Evolutionary conservation across 2,329 filamentous ascomycete genomes (phyloP).

Genomic region (Fusarium acutatum): DNA sequence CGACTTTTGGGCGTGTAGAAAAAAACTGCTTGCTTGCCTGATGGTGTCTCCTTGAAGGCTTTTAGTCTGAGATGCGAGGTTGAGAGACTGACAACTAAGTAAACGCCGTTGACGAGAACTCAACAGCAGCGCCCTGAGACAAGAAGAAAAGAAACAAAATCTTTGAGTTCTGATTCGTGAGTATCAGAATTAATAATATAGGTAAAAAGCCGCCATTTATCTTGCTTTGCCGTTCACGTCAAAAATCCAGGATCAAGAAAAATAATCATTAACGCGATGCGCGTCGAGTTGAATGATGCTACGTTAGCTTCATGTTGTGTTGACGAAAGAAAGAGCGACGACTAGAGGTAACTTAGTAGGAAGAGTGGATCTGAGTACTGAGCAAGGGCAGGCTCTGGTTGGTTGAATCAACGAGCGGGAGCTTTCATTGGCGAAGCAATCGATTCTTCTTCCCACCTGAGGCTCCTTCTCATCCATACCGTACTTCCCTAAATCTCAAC

Average conservation of each 20-base stretch:
- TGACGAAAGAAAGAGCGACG: constrained; percentile 20
- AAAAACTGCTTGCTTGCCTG: background rate
- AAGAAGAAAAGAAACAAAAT: background rate
- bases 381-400: background rate
- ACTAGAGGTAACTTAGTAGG: background rate
- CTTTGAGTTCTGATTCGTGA: background rate
- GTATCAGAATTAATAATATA: background rate
- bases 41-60: background rate
- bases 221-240: background rate
- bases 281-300: constrained; percentile 21
- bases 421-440: background rate
- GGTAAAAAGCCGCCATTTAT: background rate
- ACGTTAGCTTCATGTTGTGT: background rate
- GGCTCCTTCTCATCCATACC: background rate
- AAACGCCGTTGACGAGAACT: background rate
- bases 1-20: background rate
- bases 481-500: background rate
- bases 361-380: constrained; percentile 7
- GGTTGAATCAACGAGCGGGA: background rate
- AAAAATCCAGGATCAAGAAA: constrained; percentile 3
- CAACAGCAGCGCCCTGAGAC: constrained; percentile 9
- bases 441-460: background rate
- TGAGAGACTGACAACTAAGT: constrained; percentile 8
- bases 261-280: constrained; percentile 16
- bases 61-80: background rate